Base-by-base conservation (phyloP, 2,329 filamentous ascomycete genomes). In the Truncatella angustata region DNA sequence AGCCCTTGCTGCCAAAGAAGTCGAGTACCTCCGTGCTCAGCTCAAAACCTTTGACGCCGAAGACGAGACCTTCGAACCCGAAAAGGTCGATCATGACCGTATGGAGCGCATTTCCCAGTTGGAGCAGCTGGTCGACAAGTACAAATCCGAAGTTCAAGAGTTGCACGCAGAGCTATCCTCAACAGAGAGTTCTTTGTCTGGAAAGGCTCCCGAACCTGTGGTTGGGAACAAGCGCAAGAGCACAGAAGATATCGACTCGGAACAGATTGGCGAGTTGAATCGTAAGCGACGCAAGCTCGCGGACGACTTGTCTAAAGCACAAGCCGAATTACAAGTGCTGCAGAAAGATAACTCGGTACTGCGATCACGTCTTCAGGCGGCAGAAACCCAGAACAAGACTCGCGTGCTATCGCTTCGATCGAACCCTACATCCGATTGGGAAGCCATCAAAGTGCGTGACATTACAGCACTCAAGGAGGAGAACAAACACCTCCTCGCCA, bases 11-110 rank as follows among this genome's bases (percentile, higher is more conserved):
- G 79, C 91, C 21, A 97, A 97, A 65, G 95, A 99, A 67, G 90
- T 94, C 0, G 92, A 97, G 60, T 96, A 96, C 66, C 80, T 99
- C 5, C 88, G 94, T 20, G 93, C 91, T 0, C 94, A 99, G 69
- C 79, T 97, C 50, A 92, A 92, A 71, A 87, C 89, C 0, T 88
- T 95, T 54, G 90, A 97, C 63, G 82, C 84, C 1, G 94, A 99
- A 69, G 92, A 97, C 62, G 83, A 85, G 49, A 92, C 92, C 0
- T 88, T 97, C 73, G 85, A 93, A 51, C 84, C 90, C 0, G 89
- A 91, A 30, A 85, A 82, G 39, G 87, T 88, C 50, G 90, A 99
- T 62, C 82, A 88, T 58, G 79, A 84, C 18, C 93, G 91, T 57
- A 75, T 80, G 0, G 79, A 86, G 56, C 87, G 91, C 20, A 86